Evolutionary conservation across 2,329 filamentous ascomycete genomes (phyloP).

Genomic region (Shiraia bambusicola): DNA sequence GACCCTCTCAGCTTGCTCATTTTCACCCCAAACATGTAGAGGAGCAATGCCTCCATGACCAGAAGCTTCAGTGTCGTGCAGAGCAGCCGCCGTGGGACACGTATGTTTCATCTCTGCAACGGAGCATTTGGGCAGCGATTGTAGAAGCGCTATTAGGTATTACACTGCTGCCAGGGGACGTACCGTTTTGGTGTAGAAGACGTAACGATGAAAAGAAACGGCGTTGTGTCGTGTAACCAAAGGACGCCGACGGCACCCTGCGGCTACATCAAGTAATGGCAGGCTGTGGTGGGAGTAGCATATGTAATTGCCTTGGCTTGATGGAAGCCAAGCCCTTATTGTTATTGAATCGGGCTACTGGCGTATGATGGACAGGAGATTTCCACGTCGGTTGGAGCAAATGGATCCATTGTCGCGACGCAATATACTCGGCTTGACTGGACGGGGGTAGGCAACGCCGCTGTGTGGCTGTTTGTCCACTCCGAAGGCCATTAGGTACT

Average conservation of each 20-base stretch:
- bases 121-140: neutral
- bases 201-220: conserved; percentile 38
- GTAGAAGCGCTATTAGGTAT: conserved; percentile 1
- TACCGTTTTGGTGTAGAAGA: conserved; percentile 35
- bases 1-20: no score
- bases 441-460: no score
- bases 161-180: conserved; percentile 28
- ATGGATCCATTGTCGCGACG: no score
- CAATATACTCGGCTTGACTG: no score
- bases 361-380: no score
- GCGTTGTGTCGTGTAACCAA: conserved; percentile 30
- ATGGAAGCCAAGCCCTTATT: no score
- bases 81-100: neutral
- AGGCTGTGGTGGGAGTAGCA: conserved; percentile 3
- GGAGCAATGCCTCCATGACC: neutral
- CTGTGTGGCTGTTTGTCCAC: no score
- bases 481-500: no score
- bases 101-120: conserved; percentile 9
- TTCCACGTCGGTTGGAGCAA: no score
- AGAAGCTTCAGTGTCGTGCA: neutral
- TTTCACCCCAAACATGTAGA: no score
- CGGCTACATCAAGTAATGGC: conserved; percentile 16
- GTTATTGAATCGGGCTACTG: no score
- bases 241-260: conserved; percentile 19
- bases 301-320: no score